Percentiles rank a stretch among this genome's conserved stretches.
Conservation (phyloP, 176 grass and related monocot genomes). For the Avena atlantica region DNA sequence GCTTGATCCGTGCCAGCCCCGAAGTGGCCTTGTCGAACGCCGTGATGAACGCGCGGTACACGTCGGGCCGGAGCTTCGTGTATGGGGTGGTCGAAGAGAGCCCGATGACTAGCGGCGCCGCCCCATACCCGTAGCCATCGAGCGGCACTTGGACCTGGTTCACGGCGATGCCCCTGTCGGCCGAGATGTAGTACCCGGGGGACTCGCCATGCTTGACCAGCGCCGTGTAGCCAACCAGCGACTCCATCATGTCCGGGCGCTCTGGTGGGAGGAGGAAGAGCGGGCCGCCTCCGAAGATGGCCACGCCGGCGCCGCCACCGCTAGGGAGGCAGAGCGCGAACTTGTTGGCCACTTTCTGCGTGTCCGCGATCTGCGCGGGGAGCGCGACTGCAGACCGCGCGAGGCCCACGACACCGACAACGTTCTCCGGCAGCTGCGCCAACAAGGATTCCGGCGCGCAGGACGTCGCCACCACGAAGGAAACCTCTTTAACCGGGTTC, state of each 20-base stretch:
- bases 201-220: not conserved
- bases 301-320: slow-evolving; percentile 7
- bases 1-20: not conserved
- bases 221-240: not conserved
- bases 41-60: slow-evolving; percentile 48
- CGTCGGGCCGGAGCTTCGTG: slow-evolving; percentile 49
- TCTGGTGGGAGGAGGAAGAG: slow-evolving; percentile 21
- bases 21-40: slow-evolving; percentile 32
- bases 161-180: slow-evolving; percentile 45
- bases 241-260: not conserved
- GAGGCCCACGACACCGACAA: slow-evolving; percentile 32
- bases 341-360: slow-evolving; percentile 42
- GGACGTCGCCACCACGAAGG: too few species aligned
- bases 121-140: too few species aligned
- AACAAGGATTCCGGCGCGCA: too few species aligned
- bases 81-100: slow-evolving; percentile 48
- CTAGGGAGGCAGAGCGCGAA: slow-evolving; percentile 65
- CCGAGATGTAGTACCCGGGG: slow-evolving; percentile 52
- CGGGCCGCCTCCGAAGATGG: slow-evolving; percentile 50
- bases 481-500: too few species aligned
- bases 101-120: not conserved
- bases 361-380: slow-evolving; percentile 41
- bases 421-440: too few species aligned
- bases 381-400: slow-evolving; percentile 30
- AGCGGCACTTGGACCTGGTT: not conserved